phyloP scores from a whole-genome alignment of 441 rosid genomes.

The Pelargonium australe region DNA sequence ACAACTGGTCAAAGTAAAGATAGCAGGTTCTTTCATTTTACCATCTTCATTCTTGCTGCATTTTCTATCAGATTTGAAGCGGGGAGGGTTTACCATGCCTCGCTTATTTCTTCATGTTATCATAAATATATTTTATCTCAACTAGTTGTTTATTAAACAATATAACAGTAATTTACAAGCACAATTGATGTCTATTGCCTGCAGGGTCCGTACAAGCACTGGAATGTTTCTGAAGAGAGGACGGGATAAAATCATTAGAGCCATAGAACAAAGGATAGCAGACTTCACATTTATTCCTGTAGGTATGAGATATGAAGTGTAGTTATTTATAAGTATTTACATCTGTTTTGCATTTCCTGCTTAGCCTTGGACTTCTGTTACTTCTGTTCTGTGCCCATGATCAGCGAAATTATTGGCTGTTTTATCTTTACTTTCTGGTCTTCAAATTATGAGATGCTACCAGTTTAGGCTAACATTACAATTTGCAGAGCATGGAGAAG shows the following conservation, averaged over 20 bases:
- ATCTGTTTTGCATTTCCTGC: neutral
- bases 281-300: conserved; percentile 77
- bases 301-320: conserved; percentile 37
- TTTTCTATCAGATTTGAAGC: neutral
- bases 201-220: conserved; percentile 85
- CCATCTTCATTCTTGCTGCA: neutral
- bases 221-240: conserved; percentile 79
- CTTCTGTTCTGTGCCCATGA: neutral
- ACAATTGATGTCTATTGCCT: conserved; percentile 14
- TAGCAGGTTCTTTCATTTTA: conserved; percentile 42
- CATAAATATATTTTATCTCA: neutral
- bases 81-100: neutral
- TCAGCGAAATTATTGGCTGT: neutral
- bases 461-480: conserved; percentile 15
- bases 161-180: conserved; percentile 2
- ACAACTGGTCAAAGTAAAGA: conserved; percentile 55
- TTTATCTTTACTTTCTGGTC: neutral
- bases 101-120: neutral
- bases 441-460: neutral
- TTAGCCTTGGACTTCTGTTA: neutral
- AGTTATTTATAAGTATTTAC: neutral
- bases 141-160: neutral
- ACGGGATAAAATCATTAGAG: conserved; percentile 53
- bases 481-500: conserved; percentile 81
- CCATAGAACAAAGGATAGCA: conserved; percentile 81